phyloP scores from a whole-genome alignment of 139 green algal genomes.

The Chlamydomonas eustigma region DNA sequence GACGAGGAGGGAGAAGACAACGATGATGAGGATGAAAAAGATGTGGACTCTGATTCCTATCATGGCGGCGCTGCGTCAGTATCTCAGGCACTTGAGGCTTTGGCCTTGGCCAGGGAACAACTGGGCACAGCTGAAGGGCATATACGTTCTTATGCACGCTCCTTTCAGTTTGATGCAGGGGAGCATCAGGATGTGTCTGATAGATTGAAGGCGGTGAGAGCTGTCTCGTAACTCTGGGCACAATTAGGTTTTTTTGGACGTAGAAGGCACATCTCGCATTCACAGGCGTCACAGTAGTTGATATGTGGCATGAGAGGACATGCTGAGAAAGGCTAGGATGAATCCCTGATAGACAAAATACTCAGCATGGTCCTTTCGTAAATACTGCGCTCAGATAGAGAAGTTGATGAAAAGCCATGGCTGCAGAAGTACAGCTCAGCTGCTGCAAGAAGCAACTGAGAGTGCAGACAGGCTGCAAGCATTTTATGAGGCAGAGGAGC shows the following conservation, averaged over 20 bases:
- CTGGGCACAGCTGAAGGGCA: slow-evolving; percentile 27
- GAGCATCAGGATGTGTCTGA: slow-evolving; percentile 12
- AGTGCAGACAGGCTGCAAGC: slow-evolving; percentile 26
- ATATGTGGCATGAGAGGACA: too few relatives aligned
- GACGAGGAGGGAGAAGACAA: slow-evolving; percentile 20
- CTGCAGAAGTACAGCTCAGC: slow-evolving; percentile 34
- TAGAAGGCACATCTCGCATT: too few relatives aligned
- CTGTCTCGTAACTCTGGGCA: too few relatives aligned
- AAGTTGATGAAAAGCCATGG: slow-evolving; percentile 45
- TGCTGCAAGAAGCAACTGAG: slow-evolving; percentile 43
- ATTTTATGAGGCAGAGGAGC: slow-evolving; percentile 8
- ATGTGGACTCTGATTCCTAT: not conserved
- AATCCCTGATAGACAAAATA: too few relatives aligned
- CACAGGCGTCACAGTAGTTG: too few relatives aligned
- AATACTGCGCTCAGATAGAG: not conserved
- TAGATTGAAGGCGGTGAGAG: slow-evolving; percentile 8
- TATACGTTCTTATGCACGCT: slow-evolving; percentile 9
- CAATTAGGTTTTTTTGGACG: too few relatives aligned
- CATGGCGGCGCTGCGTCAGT: not conserved
- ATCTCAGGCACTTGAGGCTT: slow-evolving; percentile 13
- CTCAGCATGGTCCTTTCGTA: too few relatives aligned
- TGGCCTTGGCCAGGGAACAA: slow-evolving; percentile 24
- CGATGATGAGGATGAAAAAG: slow-evolving; percentile 21
- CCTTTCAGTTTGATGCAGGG: not conserved
- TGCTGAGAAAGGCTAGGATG: too few relatives aligned